Conservation (phyloP, 2,329 filamentous ascomycete species). For the Epichloe scottii region DNA sequence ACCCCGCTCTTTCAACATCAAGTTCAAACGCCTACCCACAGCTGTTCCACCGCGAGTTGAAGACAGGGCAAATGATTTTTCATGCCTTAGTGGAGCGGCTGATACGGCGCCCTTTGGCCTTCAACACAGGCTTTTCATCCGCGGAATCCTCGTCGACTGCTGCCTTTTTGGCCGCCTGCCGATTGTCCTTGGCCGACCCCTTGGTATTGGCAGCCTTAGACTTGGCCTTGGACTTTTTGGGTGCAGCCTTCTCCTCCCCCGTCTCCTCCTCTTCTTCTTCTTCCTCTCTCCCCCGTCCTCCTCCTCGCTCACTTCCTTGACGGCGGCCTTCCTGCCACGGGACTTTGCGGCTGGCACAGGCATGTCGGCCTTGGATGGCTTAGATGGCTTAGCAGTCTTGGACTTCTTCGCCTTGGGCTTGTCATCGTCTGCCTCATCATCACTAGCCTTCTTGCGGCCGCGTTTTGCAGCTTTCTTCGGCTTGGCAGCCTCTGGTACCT, state of each 20-base stretch:
- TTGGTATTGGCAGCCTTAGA: constrained; percentile 1
- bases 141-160: constrained; percentile 1
- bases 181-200: neutral
- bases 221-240: constrained; percentile 6
- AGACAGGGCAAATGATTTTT: neutral
- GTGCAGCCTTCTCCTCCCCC: neutral
- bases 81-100: constrained; percentile 16
- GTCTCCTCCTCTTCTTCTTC: neutral
- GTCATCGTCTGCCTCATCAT: constrained; percentile 20
- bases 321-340: constrained; percentile 1
- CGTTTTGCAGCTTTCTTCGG: constrained; percentile 23
- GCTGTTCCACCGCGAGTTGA: neutral
- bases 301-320: constrained; percentile 9
- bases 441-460: constrained; percentile 20
- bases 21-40: neutral
- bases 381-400: constrained; percentile 16
- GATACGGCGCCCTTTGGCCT: constrained; percentile 11
- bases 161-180: constrained; percentile 4
- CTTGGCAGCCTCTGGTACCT: constrained; percentile 9
- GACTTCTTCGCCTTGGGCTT: constrained; percentile 24
- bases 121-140: constrained; percentile 15
- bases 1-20: neutral
- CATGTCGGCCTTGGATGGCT: constrained; percentile 13
- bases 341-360: neutral
- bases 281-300: constrained; percentile 6